Percentiles rank a stretch among this genome's conserved stretches.
phyloP scores from a whole-genome alignment of 139 green algal species.

The Chlamydomonas incerta region DNA sequence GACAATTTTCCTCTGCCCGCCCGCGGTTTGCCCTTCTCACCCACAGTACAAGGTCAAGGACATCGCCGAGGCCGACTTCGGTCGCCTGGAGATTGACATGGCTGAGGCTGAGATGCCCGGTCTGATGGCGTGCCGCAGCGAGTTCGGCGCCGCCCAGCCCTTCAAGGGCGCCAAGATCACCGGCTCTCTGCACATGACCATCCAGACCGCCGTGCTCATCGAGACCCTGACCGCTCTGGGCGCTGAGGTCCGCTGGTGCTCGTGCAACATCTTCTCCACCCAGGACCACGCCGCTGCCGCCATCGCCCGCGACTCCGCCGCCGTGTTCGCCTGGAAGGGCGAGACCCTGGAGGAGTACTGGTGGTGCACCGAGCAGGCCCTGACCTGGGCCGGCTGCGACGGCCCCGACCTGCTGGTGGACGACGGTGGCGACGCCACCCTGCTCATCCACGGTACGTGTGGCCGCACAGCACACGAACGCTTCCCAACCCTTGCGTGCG shows the following conservation, averaged over 20 bases:
- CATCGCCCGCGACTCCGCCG: conserved; percentile 94
- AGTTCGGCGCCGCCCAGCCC: conserved; percentile 95
- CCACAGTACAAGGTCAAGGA: conserved; percentile 96
- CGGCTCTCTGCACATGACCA: conserved; percentile 99
- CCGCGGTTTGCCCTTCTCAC: not conserved
- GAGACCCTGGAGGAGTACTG: conserved; percentile 99
- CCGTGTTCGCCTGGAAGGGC: conserved; percentile 99
- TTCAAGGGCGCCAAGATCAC: conserved; percentile 95
- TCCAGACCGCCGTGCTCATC: conserved; percentile 99
- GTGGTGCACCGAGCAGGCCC: conserved; percentile 98
- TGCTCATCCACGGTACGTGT: conserved; percentile 96
- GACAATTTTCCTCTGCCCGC: not conserved
- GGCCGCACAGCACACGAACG: not conserved
- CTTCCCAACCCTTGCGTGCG: too few relatives aligned
- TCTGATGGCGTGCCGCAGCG: conserved; percentile 92
- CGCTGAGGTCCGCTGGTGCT: conserved; percentile 98
- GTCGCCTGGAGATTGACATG: conserved; percentile 97
- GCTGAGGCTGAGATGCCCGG: conserved; percentile 99
- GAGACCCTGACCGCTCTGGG: conserved; percentile 97
- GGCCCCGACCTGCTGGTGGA: conserved; percentile 97
- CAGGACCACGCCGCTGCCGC: conserved; percentile 98
- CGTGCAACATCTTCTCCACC: conserved; percentile 99
- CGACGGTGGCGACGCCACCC: conserved; percentile 98
- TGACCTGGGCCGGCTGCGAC: conserved; percentile 90
- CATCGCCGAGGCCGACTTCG: conserved; percentile 97